A percentile compares a stretch with the other conserved stretches of the same genome.
These are phyloP conservation scores for Phalaenopsis hybrid DNA, from an alignment of 116 monocot species.

Conservation along the genomic window DNA sequence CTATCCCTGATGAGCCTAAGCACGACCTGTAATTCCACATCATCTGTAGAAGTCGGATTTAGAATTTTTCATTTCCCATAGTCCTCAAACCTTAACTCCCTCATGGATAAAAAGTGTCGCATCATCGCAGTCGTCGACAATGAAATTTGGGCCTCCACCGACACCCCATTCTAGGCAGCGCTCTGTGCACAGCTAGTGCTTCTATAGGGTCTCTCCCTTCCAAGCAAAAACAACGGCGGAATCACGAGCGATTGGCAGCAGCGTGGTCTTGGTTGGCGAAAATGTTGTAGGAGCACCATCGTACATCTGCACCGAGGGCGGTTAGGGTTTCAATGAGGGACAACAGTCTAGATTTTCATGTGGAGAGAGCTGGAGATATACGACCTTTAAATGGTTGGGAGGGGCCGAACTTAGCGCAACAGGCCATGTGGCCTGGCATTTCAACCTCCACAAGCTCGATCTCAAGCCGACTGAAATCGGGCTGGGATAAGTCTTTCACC, in stretches of 20 bases:
- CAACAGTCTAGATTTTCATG: conserved; percentile 28
- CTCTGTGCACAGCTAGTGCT: conserved; percentile 33
- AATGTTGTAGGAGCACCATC: conserved; percentile 32
- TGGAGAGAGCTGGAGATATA: conserved; percentile 29
- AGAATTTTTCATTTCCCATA: conserved; percentile 14
- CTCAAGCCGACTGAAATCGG: conserved; percentile 34
- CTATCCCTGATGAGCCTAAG: conserved; percentile 20
- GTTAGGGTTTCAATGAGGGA: conserved; percentile 27
- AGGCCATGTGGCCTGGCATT: conserved; percentile 37
- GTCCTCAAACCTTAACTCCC: conserved; percentile 24
- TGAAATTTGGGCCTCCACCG: conserved; percentile 22
- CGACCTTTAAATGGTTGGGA: conserved; percentile 31
- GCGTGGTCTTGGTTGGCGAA: conserved; percentile 30
- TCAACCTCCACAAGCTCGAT: conserved; percentile 36
- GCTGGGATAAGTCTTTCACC: conserved; percentile 38
- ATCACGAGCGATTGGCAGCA: conserved; percentile 27
- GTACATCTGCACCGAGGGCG: conserved; percentile 26
- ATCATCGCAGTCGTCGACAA: conserved; percentile 23
- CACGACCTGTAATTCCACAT: conserved; percentile 26
- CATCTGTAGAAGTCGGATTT: conserved; percentile 15
- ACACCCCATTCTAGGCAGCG: conserved; percentile 26
- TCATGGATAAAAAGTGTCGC: conserved; percentile 23
- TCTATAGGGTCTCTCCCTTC: conserved; percentile 28
- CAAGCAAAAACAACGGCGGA: conserved; percentile 27
- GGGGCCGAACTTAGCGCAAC: conserved; percentile 27